Evolutionary conservation across 805 yeast genomes (phyloP).

Genomic region (Saccharomycopsis oosterbeekiorum): DNA sequence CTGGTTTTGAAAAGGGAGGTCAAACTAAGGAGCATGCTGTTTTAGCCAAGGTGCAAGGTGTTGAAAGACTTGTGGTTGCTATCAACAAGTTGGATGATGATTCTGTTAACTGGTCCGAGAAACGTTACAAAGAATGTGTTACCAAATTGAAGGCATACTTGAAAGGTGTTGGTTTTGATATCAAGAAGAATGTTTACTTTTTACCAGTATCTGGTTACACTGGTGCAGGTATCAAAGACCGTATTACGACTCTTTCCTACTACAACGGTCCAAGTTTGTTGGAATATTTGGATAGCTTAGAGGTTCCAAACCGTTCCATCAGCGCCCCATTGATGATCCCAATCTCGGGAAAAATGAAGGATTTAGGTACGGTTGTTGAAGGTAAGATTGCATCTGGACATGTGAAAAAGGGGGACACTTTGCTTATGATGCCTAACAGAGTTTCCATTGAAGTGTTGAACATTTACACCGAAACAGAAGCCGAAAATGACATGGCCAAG

Average conservation of each 20-base stretch:
- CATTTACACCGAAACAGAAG: constrained; percentile 91
- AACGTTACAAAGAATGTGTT: constrained; percentile 93
- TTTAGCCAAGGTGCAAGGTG: constrained; percentile 97
- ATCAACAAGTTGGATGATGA: constrained; percentile 99
- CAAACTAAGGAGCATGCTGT: constrained; percentile 98
- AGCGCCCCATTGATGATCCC: constrained; percentile 98
- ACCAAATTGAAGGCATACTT: constrained; percentile 67
- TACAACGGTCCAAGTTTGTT: constrained; percentile 85
- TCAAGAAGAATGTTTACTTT: constrained; percentile 72
- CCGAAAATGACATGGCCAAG: constrained; percentile 78
- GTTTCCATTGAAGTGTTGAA: constrained; percentile 73
- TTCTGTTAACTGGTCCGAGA: constrained; percentile 92
- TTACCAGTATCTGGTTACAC: constrained; percentile 99
- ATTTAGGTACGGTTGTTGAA: constrained; percentile 94
- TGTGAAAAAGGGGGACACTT: constrained; percentile 63
- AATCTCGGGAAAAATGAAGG: constrained; percentile 87
- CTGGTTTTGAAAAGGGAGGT: constrained; percentile 98
- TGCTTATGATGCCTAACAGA: constrained; percentile 90
- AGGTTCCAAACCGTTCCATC: constrained; percentile 72
- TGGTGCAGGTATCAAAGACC: constrained; percentile 92
- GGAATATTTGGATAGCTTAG: constrained; percentile 80
- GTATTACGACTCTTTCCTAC: constrained; percentile 76
- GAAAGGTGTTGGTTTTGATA: constrained; percentile 79
- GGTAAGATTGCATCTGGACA: constrained; percentile 98
- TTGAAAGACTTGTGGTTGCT: constrained; percentile 83